Conservation (phyloP, 108 stramenopile species). For the Discostella stelligeroides region DNA sequence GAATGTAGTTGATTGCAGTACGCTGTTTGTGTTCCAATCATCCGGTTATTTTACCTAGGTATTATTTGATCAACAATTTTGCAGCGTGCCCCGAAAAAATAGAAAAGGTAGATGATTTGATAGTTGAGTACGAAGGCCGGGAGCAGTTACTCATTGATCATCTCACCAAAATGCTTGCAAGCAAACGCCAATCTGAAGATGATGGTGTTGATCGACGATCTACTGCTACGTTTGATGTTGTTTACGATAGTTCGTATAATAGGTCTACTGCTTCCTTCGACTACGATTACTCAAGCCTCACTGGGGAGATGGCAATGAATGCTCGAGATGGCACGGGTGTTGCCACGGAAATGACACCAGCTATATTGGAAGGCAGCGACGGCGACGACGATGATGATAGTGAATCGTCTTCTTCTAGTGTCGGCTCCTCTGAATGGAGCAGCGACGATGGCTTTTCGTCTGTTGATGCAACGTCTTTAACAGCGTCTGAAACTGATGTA, state of each 20-base stretch:
- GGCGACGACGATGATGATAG: not conserved
- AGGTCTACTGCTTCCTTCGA: not conserved
- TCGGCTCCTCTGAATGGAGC: slow-evolving; percentile 8
- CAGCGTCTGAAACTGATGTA: slow-evolving; percentile 3
- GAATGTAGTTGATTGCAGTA: not conserved
- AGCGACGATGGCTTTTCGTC: slow-evolving; percentile 46
- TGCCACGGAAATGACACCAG: not conserved
- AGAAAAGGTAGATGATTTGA: slow-evolving; percentile 66
- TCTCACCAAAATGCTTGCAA: slow-evolving; percentile 57
- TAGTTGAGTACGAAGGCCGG: slow-evolving; percentile 63
- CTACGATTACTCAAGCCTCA: not conserved
- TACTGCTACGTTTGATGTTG: slow-evolving; percentile 1
- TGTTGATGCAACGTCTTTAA: slow-evolving; percentile 29
- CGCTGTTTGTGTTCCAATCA: too few relatives aligned
- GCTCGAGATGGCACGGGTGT: not conserved
- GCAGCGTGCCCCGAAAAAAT: slow-evolving; percentile 56
- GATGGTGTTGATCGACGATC: not conserved
- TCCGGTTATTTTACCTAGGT: too few relatives aligned
- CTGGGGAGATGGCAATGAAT: too few relatives aligned
- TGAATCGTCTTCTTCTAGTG: slow-evolving; percentile 1
- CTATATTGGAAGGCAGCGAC: not conserved
- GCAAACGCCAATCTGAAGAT: slow-evolving; percentile 3
- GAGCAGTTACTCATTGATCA: slow-evolving; percentile 63
- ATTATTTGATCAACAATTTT: not conserved
- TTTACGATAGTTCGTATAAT: too few relatives aligned